Conservation (phyloP, 441 rosid species). For the Erodium texanum region DNA sequence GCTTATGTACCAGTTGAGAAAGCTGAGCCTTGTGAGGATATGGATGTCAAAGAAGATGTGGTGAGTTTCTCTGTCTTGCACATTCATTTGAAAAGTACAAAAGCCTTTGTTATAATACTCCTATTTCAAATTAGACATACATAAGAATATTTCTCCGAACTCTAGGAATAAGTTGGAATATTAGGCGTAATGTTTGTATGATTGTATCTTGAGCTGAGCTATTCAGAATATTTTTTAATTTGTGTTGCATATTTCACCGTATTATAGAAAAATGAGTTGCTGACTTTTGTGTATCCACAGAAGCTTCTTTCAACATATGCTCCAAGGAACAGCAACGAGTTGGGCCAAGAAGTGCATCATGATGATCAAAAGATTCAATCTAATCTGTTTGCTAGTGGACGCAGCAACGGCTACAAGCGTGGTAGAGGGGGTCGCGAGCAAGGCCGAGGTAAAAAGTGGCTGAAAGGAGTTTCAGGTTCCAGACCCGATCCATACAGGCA, state of each 20-base stretch:
- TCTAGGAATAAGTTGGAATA: too few relatives aligned
- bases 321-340: slow-evolving; percentile 18
- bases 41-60: slow-evolving; percentile 28
- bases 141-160: too few relatives aligned
- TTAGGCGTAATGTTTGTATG: too few relatives aligned
- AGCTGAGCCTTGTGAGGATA: slow-evolving; percentile 34
- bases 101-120: too few relatives aligned
- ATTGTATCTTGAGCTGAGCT: background rate
- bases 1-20: slow-evolving; percentile 38
- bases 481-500: slow-evolving; percentile 39
- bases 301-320: slow-evolving; percentile 40
- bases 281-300: slow-evolving; percentile 15
- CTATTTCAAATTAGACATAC: too few relatives aligned
- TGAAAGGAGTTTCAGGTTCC: slow-evolving; percentile 33
- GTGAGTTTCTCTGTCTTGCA: slow-evolving; percentile 33
- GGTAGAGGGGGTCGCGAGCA: slow-evolving; percentile 42
- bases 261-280: too few relatives aligned
- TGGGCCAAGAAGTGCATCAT: slow-evolving; percentile 23
- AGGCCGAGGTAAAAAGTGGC: slow-evolving; percentile 36
- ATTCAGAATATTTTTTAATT: too few relatives aligned
- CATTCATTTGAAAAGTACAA: background rate
- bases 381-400: slow-evolving; percentile 14
- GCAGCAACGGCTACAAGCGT: slow-evolving; percentile 26
- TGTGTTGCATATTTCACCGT: background rate
- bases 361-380: slow-evolving; percentile 3